phyloP scores from a whole-genome alignment of 208 protist genomes.

The Wallacemonas rigidus region DNA sequence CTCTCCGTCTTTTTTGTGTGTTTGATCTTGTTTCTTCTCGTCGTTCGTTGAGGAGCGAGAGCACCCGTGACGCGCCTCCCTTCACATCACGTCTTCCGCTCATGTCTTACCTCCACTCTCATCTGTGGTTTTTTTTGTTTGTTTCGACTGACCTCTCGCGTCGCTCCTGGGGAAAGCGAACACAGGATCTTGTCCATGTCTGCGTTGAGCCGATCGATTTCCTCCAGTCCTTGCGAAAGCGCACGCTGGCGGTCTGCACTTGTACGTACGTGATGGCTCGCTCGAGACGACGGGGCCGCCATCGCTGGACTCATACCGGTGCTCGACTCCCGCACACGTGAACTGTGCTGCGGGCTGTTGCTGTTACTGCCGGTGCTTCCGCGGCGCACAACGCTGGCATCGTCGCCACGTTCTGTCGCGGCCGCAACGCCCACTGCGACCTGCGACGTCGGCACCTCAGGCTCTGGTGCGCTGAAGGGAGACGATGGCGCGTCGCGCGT shows the following conservation, averaged over 20 bases:
- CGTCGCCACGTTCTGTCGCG: too few species aligned
- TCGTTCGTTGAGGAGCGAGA: background rate
- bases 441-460: background rate
- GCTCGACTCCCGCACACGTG: background rate
- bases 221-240: conserved; percentile 17
- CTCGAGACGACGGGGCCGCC: background rate
- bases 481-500: conserved; percentile 1
- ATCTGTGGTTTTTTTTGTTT: conserved; percentile 3
- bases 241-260: conserved; percentile 14
- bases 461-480: background rate
- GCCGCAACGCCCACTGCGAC: background rate
- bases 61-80: too few species aligned
- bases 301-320: background rate
- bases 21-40: background rate
- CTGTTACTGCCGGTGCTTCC: background rate
- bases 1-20: conserved; percentile 10
- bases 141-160: background rate
- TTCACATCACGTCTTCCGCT: too few species aligned
- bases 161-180: conserved; percentile 7
- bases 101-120: too few species aligned
- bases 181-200: conserved; percentile 22
- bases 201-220: conserved; percentile 30
- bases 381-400: background rate
- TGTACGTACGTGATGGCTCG: too few species aligned
- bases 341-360: background rate